Conservation (phyloP, 306 rosid genomes). For the barrel medic (Medicago truncatula) region DNA sequence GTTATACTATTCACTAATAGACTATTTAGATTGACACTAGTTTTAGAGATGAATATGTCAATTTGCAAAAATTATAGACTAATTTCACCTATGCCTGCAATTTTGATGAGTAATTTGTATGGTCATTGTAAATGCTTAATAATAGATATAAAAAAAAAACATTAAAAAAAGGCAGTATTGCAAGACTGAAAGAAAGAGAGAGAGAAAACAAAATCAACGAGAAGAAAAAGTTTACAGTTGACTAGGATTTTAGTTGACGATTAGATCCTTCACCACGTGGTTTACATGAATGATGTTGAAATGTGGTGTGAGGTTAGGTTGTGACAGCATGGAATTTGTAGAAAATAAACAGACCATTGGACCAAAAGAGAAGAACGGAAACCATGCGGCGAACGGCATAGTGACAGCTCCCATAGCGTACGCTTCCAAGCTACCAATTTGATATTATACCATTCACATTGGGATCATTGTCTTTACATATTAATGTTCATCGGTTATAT, state of each 20-base stretch:
- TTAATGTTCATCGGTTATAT: no score
- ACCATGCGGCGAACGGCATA: conserved; percentile 54
- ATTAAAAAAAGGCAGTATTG: conserved; percentile 13
- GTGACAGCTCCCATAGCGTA: conserved; percentile 49
- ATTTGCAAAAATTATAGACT: no score
- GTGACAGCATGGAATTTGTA: conserved; percentile 57
- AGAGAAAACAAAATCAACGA: conserved; percentile 44
- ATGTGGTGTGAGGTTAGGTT: conserved; percentile 62
- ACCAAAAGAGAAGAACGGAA: neutral
- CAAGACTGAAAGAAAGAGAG: conserved; percentile 37
- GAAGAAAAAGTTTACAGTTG: conserved; percentile 64
- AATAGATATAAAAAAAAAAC: neutral
- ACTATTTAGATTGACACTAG: no score
- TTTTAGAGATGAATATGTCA: no score
- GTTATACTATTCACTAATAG: no score
- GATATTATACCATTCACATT: no score
- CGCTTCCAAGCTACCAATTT: conserved; percentile 6
- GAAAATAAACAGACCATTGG: conserved; percentile 36
- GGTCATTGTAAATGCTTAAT: no score
- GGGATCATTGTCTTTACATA: no score
- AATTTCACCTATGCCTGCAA: no score
- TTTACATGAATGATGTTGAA: conserved; percentile 60
- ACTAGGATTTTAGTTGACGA: conserved; percentile 73
- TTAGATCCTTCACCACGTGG: conserved; percentile 75
- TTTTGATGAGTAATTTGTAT: no score